Evolutionary conservation across 371 early-diverging fungal species (phyloP).

Genomic region (Circinella umbellata): DNA sequence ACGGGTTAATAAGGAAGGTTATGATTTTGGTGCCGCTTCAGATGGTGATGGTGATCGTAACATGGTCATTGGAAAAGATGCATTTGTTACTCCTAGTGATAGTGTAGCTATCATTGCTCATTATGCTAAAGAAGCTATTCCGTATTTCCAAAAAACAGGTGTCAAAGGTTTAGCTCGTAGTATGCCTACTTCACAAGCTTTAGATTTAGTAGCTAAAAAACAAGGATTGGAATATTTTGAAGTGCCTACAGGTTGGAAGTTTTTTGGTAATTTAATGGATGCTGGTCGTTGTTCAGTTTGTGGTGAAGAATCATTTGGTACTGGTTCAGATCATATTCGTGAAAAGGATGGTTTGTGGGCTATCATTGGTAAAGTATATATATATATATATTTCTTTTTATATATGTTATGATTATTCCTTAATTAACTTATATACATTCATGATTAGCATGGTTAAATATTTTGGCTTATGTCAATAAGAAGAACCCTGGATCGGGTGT

Average conservation of each 20-base stretch:
- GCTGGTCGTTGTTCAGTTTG: conserved; percentile 94
- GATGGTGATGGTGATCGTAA: conserved; percentile 96
- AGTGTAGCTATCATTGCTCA: conserved; percentile 97
- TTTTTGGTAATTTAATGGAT: conserved; percentile 99
- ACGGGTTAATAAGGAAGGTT: conserved; percentile 78
- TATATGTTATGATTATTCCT: neutral
- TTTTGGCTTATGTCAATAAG: conserved; percentile 81
- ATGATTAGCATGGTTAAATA: conserved; percentile 87
- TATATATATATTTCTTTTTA: conserved; percentile 11
- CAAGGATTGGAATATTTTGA: conserved; percentile 81
- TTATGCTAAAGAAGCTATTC: conserved; percentile 82
- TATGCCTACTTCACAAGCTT: conserved; percentile 95
- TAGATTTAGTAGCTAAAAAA: conserved; percentile 90
- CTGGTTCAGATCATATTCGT: conserved; percentile 97
- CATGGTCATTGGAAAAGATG: conserved; percentile 93
- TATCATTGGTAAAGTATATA: conserved; percentile 63
- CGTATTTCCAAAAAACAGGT: conserved; percentile 89
- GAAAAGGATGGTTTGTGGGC: conserved; percentile 99
- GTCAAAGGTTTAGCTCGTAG: conserved; percentile 91
- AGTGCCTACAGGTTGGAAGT: conserved; percentile 96
- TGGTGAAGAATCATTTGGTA: conserved; percentile 98
- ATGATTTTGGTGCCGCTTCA: conserved; percentile 94
- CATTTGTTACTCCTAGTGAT: conserved; percentile 97
- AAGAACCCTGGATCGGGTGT: conserved; percentile 59
- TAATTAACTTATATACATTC: neutral